Base-by-base conservation (phyloP, 2,329 filamentous ascomycete genomes). In the Conoideocrella luteorostrata region DNA sequence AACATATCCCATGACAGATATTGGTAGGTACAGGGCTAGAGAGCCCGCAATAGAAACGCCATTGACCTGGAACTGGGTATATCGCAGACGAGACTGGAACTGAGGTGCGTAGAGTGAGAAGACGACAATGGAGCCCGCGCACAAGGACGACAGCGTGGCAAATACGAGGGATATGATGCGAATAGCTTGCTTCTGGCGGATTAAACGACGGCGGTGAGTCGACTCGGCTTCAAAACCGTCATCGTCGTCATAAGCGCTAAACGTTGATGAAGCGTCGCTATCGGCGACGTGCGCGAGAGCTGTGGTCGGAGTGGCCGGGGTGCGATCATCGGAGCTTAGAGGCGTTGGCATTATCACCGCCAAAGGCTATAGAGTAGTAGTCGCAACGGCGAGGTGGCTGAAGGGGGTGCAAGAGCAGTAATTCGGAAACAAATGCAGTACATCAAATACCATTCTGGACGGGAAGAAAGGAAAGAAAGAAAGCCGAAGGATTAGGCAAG, bases 101-200 rank as follows among this genome's bases (percentile, higher is more conserved):
- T 94, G 74, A 53, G 88, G 90, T 7, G 86, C 93, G 62, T 97
- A 98, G 24, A 98, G 80, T 28, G 89, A 95, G 70, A 93, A 98
- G 39, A 89, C 86, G 39, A 88, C 89, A 57, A 97, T 88, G 56
- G 88, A 94, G 49, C 91, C 93, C 23, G 89, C 91, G 61, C 87
- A 93, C 24, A 96, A 75, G 12, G 78, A 71, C 13, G 72, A 71
- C 13, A 79, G 50, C 23, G 81, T 71, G 22, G 79, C 72, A 18
- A 70, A 68, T 22, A 72, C 50, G 55, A 82, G 80, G 44, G 78
- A 72, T 36, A 75, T 44, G 51, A 64, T 50, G 45, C 71, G 72
- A 23, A 66, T 49, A n/a, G 56, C 43, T 26, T 59, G 55, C 43
- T 62, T 66, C 40, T 51, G 54, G 33, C 52, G 55, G 21, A 53